Evolutionary conservation across 106 monocot species (phyloP), one percentile per base, ranked within the genome.

Genomic region (Platanthera zijinensis): DNA sequence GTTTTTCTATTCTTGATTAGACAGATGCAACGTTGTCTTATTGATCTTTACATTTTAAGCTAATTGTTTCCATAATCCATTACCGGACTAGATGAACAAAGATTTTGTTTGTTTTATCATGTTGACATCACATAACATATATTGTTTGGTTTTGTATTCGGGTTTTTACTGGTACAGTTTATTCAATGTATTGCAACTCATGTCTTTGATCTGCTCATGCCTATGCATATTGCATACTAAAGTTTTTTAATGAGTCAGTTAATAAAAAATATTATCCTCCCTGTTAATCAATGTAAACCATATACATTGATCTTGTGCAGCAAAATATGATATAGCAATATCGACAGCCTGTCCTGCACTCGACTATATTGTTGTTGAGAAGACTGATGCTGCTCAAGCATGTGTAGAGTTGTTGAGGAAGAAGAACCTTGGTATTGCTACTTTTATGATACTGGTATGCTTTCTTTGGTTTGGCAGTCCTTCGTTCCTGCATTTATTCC

Each of bases 401-500:
- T 97, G 93, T 80, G 88, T 97, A 82, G 91, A 94, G 70, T 84
- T 97, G 69, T 91, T 97, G 73, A 83, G 89, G 28, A 84, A 80
- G 79, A 97, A 82, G 74, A 91, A 91, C 77, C 87, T 91, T 71
- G 97, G 97, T 17, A 76, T 94, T 79, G 94, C 85, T 48, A 97
- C 97, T 71, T 97, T 89, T 85, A 91, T 97, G 91, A 97, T 97
- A 82, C 18, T 97, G 94, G 97, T 97, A 89, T 56, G 49, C 5
- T 66, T 50, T n/a, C 52, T 25, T 19, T 13, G 21, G 50, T 76
- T n/a, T 63, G 28, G 57, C 8, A 19, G 17, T 25, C 30, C 50
- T 71, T 50, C 46, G 9, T 57, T 48, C 17, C 54, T 63, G 19
- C 57, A 51, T 7, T 14, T 32, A 57, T 11, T 32, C 10, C 39